phyloP scores from a whole-genome alignment of 768 basidiomycete species.

The Rhodotorula babjevae region DNA sequence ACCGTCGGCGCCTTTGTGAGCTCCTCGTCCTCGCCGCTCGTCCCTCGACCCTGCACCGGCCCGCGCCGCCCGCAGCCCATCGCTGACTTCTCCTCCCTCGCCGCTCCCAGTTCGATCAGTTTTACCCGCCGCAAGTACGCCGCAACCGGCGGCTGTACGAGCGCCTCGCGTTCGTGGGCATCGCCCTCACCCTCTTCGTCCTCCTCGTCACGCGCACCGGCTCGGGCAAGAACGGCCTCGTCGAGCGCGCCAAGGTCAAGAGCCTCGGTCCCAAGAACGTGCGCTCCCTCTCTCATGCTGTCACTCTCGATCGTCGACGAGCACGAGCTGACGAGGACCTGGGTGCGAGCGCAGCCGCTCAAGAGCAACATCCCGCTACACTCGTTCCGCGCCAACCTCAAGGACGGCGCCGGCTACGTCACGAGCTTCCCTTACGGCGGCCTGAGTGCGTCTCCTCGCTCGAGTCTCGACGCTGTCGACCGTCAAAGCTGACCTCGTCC shows the following conservation, averaged over 20 bases:
- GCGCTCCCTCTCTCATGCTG: neutral
- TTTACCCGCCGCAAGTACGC: conserved; percentile 17
- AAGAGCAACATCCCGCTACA: conserved; percentile 27
- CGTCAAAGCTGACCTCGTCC: neutral
- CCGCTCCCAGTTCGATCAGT: conserved; percentile 21
- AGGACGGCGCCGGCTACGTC: conserved; percentile 23
- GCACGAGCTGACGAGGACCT: neutral
- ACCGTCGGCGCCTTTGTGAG: conserved; percentile 16
- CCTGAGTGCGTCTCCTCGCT: conserved; percentile 15
- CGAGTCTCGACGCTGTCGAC: neutral
- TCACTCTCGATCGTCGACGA: no score
- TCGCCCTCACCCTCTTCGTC: conserved; percentile 1
- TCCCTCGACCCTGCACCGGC: neutral
- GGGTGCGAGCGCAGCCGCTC: conserved; percentile 15
- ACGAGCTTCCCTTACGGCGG: conserved; percentile 35
- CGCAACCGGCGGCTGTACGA: conserved; percentile 19
- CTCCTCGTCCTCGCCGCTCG: no score
- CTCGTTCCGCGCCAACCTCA: conserved; percentile 30
- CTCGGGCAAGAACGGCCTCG: neutral
- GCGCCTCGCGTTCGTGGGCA: neutral
- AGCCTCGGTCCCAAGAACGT: conserved; percentile 16
- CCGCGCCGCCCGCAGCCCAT: no score
- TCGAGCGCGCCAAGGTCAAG: conserved; percentile 23
- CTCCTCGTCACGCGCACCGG: conserved; percentile 1
- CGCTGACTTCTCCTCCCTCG: no score